These are phyloP conservation scores for Zizania palustris DNA, from an alignment of 202 grass and related monocot species.

Conservation along the genomic window DNA sequence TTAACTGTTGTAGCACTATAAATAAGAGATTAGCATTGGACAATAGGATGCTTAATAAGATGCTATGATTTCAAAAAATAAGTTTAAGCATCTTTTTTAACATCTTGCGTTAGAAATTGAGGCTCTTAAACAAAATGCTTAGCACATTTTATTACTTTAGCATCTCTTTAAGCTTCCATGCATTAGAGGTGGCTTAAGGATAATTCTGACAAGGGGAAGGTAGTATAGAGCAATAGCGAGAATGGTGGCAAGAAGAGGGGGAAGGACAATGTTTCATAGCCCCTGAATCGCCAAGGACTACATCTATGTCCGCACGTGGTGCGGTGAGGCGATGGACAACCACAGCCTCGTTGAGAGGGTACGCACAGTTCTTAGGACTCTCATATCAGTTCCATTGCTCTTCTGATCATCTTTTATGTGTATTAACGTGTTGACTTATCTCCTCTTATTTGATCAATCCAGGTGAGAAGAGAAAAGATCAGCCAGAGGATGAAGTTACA, in stretches of 20 bases:
- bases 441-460: conserved; percentile 8
- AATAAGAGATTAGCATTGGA: too few species aligned
- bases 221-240: conserved; percentile 66
- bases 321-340: conserved; percentile 95
- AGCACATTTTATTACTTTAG: too few species aligned
- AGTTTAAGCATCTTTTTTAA: too few species aligned
- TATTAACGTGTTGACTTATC: conserved; percentile 17
- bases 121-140: too few species aligned
- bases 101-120: too few species aligned
- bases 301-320: conserved; percentile 92
- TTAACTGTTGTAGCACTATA: too few species aligned
- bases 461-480: conserved; percentile 99
- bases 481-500: conserved; percentile 88
- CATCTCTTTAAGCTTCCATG: too few species aligned
- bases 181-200: too few species aligned
- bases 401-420: background rate
- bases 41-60: too few species aligned
- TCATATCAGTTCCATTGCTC: conserved; percentile 14
- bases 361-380: conserved; percentile 33
- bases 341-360: conserved; percentile 98
- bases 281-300: conserved; percentile 78
- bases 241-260: conserved; percentile 68
- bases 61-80: too few species aligned
- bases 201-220: conserved; percentile 68
- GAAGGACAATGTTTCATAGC: conserved; percentile 57